These are phyloP conservation scores for Pythium coloratum DNA, from an alignment of 352 stramenopile species.

Conservation along the genomic window DNA sequence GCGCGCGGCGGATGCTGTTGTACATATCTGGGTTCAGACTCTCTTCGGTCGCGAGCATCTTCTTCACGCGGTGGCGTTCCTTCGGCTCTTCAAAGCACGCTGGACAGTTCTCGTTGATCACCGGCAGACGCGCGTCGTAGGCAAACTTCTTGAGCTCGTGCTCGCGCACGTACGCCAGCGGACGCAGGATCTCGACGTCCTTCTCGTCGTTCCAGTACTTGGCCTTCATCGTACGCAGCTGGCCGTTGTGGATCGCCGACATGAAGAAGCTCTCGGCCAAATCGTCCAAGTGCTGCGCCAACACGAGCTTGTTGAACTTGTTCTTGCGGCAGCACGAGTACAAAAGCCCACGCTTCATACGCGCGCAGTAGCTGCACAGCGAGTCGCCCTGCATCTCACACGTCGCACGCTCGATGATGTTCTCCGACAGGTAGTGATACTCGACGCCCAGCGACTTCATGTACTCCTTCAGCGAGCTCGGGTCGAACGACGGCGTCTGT, in stretches of 20 bases:
- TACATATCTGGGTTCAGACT: slow-evolving; percentile 78
- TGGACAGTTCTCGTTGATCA: slow-evolving; percentile 98
- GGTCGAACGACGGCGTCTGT: slow-evolving; percentile 94
- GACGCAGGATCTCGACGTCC: slow-evolving; percentile 93
- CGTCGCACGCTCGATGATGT: slow-evolving; percentile 75
- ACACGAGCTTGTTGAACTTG: slow-evolving; percentile 30
- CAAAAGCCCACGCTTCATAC: slow-evolving; percentile 90
- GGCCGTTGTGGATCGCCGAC: slow-evolving; percentile 76
- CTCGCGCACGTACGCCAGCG: slow-evolving; percentile 93
- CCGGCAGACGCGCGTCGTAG: slow-evolving; percentile 76
- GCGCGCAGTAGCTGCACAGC: slow-evolving; percentile 91
- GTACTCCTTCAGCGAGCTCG: slow-evolving; percentile 93
- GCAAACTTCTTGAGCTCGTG: slow-evolving; percentile 76
- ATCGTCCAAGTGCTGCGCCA: slow-evolving; percentile 95
- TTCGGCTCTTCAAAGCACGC: slow-evolving; percentile 96
- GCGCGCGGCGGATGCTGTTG: slow-evolving; percentile 36
- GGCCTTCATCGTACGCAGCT: slow-evolving; percentile 93
- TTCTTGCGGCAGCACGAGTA: slow-evolving; percentile 30
- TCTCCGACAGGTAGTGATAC: slow-evolving; percentile 90
- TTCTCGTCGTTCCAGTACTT: slow-evolving; percentile 93
- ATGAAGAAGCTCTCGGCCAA: slow-evolving; percentile 96
- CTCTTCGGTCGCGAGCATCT: slow-evolving; percentile 90
- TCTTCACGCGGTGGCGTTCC: slow-evolving; percentile 94
- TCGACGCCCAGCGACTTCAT: slow-evolving; percentile 90
- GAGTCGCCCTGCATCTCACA: slow-evolving; percentile 71